Evolutionary conservation across 73 alveolate genomes (phyloP), one percentile per base, ranked within the genome.

Genomic region (Stentor roeselii): DNA sequence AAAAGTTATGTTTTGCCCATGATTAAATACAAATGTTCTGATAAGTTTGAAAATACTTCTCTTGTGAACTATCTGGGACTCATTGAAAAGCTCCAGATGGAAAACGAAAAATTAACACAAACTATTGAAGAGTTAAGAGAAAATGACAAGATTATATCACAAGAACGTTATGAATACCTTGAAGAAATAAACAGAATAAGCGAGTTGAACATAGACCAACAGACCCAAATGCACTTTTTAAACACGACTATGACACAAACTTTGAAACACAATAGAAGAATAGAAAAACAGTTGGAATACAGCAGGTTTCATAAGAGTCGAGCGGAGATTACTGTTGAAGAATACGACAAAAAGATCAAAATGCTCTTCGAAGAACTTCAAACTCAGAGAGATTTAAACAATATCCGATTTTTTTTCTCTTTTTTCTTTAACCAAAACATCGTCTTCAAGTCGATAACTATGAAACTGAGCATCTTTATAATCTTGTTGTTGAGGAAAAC

Each of bases 1-100:
- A 84, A 78, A 83, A 67, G 86, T 42, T 91, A 88, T 60, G 50
- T 91, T 2, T 85, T 91, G 42, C 96, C 96, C 3, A 91, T 91
- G 96, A 83, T 91, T 60, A 89, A 88, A n/a, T 50, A 50, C 21
- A 35, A 39, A 76, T n/a, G 39, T 11, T 50, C 67, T 50, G 6
- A 6, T 11, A 50, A 50, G 21, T 21, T 50, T 50, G 67, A 50
- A 11, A 6, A 50, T 11, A 11, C 67, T 50, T 11, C 6, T 6
- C 67, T 50, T 50, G 21, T 50, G 67, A 50, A 11, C 6, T 6
- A 50, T 50, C 21, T 50, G 67, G 21, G 21, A 6, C 67, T 50
- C 21, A 50, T 50, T 50, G 67, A 50, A 50, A 50, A 21, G 67
- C 67, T 50, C 6, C 67, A 50, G 67, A 50, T 21, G 6, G 67